A percentile compares a stretch with the other conserved stretches of the same genome.
These are phyloP conservation scores for Trametes cinnabarina DNA, from an alignment of 768 basidiomycete genomes.

Conservation along the genomic window DNA sequence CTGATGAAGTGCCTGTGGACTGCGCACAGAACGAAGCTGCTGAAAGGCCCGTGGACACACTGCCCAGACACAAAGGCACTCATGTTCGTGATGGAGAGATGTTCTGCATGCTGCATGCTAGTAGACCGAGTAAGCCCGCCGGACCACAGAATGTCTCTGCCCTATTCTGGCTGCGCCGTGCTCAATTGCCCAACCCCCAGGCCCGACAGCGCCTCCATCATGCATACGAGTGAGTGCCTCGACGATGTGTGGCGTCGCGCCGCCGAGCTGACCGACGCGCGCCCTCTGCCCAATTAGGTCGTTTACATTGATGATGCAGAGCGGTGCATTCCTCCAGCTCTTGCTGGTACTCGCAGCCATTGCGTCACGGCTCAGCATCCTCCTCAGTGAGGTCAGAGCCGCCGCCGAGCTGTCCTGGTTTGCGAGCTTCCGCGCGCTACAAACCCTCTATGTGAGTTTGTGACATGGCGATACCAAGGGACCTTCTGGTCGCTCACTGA, in stretches of 20 bases:
- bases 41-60: constrained; percentile 66
- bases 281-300: constrained; percentile 39
- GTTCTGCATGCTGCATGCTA: constrained; percentile 38
- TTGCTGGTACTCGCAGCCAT: constrained; percentile 62
- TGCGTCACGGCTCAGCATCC: constrained; percentile 50
- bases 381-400: constrained; percentile 45
- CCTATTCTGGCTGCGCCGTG: neutral
- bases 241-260: neutral
- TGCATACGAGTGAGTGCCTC: constrained; percentile 51
- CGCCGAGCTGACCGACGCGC: neutral
- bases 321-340: constrained; percentile 70
- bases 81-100: constrained; percentile 34
- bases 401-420: constrained; percentile 32
- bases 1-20: neutral
- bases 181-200: constrained; percentile 32
- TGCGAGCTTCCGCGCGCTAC: constrained; percentile 30
- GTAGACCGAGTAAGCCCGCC: constrained; percentile 44
- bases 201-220: constrained; percentile 43
- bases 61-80: constrained; percentile 43
- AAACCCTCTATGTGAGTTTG: constrained; percentile 34
- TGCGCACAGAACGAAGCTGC: constrained; percentile 43
- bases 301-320: constrained; percentile 62
- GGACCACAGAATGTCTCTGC: neutral
- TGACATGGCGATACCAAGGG: neutral
- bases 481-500: neutral